A percentile compares a stretch with the other conserved stretches of the same genome.
Evolutionary conservation across 2,329 filamentous ascomycete species (phyloP).

Genomic region (Exophiala xenobiotica): DNA sequence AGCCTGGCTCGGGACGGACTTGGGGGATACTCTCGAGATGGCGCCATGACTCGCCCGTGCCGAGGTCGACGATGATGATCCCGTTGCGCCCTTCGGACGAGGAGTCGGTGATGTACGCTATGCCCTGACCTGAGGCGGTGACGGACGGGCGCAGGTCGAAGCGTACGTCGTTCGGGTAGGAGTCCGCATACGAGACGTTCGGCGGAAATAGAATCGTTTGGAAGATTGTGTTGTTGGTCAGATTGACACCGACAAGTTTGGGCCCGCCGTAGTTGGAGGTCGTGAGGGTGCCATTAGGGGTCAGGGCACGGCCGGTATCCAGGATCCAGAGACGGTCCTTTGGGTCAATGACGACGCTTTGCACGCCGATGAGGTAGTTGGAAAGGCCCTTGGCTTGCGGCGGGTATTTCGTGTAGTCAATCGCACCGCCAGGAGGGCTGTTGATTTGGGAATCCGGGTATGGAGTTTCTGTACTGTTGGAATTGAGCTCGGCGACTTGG

Average conservation of each 20-base stretch:
- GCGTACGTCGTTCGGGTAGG: slow-evolving; percentile 56
- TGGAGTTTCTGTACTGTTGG: slow-evolving; percentile 45
- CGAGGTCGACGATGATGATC: slow-evolving; percentile 52
- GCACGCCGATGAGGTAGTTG: slow-evolving; percentile 53
- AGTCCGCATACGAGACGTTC: slow-evolving; percentile 48
- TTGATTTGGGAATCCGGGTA: slow-evolving; percentile 49
- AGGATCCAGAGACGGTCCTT: slow-evolving; percentile 54
- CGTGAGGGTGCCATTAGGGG: slow-evolving; percentile 46
- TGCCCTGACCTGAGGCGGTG: slow-evolving; percentile 41
- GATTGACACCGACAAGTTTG: slow-evolving; percentile 51
- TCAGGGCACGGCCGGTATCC: slow-evolving; percentile 51
- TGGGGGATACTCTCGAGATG: slow-evolving; percentile 46
- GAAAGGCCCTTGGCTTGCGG: slow-evolving; percentile 47
- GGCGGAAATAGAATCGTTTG: slow-evolving; percentile 53
- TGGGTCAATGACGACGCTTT: slow-evolving; percentile 54
- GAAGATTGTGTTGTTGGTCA: slow-evolving; percentile 47
- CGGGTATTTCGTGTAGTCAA: slow-evolving; percentile 52
- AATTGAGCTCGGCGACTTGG: slow-evolving; percentile 49
- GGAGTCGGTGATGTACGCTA: slow-evolving; percentile 57
- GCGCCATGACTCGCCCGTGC: slow-evolving; percentile 50
- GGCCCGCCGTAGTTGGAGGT: slow-evolving; percentile 49
- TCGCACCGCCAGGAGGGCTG: slow-evolving; percentile 49
- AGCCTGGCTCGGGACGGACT: slow-evolving; percentile 46
- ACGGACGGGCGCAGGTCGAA: slow-evolving; percentile 51
- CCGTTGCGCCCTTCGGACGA: slow-evolving; percentile 50